phyloP scores from a whole-genome alignment of 2,329 filamentous ascomycete species.

The Sporothrix pseudoabietina region DNA sequence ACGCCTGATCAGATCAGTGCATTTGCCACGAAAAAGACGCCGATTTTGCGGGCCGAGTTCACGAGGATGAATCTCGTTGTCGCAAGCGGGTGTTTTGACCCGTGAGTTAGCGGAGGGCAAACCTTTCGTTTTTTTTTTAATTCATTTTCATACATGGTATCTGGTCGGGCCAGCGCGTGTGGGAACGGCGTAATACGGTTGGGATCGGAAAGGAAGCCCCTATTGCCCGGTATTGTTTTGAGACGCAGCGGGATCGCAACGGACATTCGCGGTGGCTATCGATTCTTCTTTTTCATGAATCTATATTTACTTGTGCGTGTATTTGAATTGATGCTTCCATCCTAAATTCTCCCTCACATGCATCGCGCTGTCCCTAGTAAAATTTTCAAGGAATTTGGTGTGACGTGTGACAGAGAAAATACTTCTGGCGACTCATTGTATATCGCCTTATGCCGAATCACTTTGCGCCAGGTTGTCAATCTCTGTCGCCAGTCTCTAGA shows the following conservation, averaged over 20 bases:
- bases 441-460: too few species aligned
- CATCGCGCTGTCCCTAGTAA: neutral
- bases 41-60: slow-evolving; percentile 89
- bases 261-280: neutral
- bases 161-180: neutral
- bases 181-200: neutral
- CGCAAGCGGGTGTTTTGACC: slow-evolving; percentile 72
- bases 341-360: neutral
- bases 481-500: too few species aligned
- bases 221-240: neutral
- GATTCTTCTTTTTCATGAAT: neutral
- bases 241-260: neutral
- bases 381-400: neutral
- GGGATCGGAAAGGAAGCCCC: neutral
- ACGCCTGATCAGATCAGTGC: slow-evolving; percentile 92
- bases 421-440: too few species aligned
- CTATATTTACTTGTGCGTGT: neutral
- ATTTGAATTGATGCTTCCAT: neutral
- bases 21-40: slow-evolving; percentile 94
- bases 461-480: too few species aligned
- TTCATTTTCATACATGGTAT: neutral
- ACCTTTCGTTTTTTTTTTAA: neutral
- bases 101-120: slow-evolving; percentile 41
- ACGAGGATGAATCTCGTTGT: slow-evolving; percentile 94
- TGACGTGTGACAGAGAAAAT: neutral